phyloP scores from a whole-genome alignment of 2,329 filamentous ascomycete species.

The Stagonosporopsis tanaceti region DNA sequence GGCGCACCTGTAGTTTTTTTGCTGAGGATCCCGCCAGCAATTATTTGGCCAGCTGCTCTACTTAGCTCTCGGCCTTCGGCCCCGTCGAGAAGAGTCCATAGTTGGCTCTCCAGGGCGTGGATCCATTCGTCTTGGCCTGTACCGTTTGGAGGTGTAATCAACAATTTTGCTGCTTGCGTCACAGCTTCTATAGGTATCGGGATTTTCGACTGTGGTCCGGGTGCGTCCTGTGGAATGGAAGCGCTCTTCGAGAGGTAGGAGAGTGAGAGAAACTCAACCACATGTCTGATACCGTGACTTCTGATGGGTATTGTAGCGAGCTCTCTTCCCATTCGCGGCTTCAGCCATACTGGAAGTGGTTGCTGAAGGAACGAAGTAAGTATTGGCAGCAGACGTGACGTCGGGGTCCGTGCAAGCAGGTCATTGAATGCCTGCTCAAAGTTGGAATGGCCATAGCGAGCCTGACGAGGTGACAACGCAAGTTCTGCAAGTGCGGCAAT shows the following conservation, averaged over 20 bases:
- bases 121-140: conserved; percentile 68
- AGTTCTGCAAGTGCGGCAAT: conserved; percentile 47
- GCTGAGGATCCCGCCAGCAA: conserved; percentile 72
- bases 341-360: conserved; percentile 68
- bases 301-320: conserved; percentile 70
- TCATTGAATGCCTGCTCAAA: conserved; percentile 31
- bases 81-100: conserved; percentile 69
- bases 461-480: conserved; percentile 39
- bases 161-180: conserved; percentile 67
- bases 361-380: conserved; percentile 72
- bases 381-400: conserved; percentile 66
- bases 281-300: conserved; percentile 69
- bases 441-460: conserved; percentile 12
- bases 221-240: conserved; percentile 47
- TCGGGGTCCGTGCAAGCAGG: conserved; percentile 48
- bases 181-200: conserved; percentile 74
- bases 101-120: conserved; percentile 65
- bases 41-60: conserved; percentile 67
- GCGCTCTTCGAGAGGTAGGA: conserved; percentile 65
- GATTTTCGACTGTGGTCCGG: conserved; percentile 52
- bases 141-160: conserved; percentile 66
- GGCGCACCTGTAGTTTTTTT: conserved; percentile 70
- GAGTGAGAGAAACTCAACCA: conserved; percentile 74
- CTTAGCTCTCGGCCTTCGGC: conserved; percentile 64
- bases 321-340: conserved; percentile 62